phyloP scores from a whole-genome alignment of 805 yeast species.

The Metschnikowia santaceciliae region DNA sequence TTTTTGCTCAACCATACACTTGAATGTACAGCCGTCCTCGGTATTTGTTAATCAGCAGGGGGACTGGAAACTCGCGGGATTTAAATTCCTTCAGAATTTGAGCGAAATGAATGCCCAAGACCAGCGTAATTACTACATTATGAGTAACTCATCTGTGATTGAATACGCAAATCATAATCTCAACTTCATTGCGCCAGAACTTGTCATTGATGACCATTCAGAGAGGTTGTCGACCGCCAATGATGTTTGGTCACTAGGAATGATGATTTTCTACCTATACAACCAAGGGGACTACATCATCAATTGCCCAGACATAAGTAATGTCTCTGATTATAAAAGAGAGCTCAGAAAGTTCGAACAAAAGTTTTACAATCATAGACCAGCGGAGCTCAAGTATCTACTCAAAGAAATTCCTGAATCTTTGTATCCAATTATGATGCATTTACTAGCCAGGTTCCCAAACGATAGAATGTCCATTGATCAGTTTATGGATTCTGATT shows the following conservation, averaged over 20 bases:
- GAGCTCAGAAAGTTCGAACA: slow-evolving; percentile 46
- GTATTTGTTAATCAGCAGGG: slow-evolving; percentile 76
- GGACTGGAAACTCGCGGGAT: slow-evolving; percentile 91
- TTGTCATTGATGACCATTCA: slow-evolving; percentile 55
- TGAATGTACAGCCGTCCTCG: slow-evolving; percentile 74
- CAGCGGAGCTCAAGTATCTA: slow-evolving; percentile 39
- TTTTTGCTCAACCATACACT: slow-evolving; percentile 68
- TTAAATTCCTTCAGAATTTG: slow-evolving; percentile 46
- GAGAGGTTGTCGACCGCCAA: slow-evolving; percentile 53
- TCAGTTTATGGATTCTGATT: slow-evolving; percentile 65
- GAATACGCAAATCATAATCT: slow-evolving; percentile 74
- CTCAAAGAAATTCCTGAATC: slow-evolving; percentile 56
- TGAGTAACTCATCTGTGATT: slow-evolving; percentile 69
- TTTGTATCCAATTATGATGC: slow-evolving; percentile 47
- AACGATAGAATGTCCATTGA: slow-evolving; percentile 56
- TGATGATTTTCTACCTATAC: slow-evolving; percentile 68
- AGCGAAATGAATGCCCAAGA: slow-evolving; percentile 46
- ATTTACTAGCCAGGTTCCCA: slow-evolving; percentile 54
- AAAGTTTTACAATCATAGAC: slow-evolving; percentile 38
- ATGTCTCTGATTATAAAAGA: slow-evolving; percentile 57
- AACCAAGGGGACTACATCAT: slow-evolving; percentile 46
- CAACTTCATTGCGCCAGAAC: slow-evolving; percentile 81
- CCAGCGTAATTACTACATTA: slow-evolving; percentile 57
- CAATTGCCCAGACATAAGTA: slow-evolving; percentile 42
- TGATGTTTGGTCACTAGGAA: slow-evolving; percentile 84